Evolutionary conservation across 768 basidiomycete species (phyloP).

Genomic region (Leccinum variicolor): DNA sequence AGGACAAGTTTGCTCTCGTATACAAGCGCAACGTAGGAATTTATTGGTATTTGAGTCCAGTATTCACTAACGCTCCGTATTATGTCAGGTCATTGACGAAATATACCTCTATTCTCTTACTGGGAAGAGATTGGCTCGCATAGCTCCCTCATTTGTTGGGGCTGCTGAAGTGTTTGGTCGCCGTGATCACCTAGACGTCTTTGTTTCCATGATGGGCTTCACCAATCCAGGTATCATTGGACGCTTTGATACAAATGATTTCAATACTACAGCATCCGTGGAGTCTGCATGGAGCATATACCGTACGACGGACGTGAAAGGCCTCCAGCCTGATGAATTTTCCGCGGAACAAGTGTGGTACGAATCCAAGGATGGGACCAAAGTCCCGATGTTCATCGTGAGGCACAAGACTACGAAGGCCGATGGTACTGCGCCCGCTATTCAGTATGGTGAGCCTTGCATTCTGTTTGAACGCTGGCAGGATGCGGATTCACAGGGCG

Average conservation of each 20-base stretch:
- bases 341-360: conserved; percentile 77
- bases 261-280: conserved; percentile 23
- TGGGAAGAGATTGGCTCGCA: conserved; percentile 51
- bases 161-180: conserved; percentile 50
- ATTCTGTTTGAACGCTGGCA: not conserved
- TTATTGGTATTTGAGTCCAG: not conserved
- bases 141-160: conserved; percentile 69
- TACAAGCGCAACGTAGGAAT: conserved; percentile 70
- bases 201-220: conserved; percentile 63
- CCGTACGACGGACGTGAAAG: conserved; percentile 54
- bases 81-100: conserved; percentile 66
- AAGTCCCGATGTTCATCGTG: conserved; percentile 83
- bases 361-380: conserved; percentile 72
- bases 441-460: conserved; percentile 62
- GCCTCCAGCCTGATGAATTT: conserved; percentile 66
- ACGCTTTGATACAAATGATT: conserved; percentile 52
- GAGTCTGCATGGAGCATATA: conserved; percentile 59
- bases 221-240: conserved; percentile 67
- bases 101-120: conserved; percentile 63
- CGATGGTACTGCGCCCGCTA: conserved; percentile 72
- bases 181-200: conserved; percentile 57
- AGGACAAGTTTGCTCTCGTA: conserved; percentile 54
- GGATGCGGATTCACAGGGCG: not conserved
- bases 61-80: conserved; percentile 4
- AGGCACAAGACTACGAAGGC: conserved; percentile 65